These are phyloP conservation scores for Calocybe indica DNA, from an alignment of 768 basidiomycete genomes.

Conservation along the genomic window DNA sequence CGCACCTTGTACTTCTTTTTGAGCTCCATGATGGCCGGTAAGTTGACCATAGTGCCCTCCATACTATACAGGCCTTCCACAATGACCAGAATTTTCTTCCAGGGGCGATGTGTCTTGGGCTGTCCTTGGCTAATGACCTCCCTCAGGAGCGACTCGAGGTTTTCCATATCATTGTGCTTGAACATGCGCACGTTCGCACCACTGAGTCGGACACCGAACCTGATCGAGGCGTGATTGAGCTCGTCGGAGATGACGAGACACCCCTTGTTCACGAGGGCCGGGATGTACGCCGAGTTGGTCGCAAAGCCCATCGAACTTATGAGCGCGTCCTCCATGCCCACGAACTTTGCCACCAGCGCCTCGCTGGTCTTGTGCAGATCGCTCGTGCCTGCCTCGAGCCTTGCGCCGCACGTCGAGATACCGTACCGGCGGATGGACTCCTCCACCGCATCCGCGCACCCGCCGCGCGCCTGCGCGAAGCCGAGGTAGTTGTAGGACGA, in stretches of 20 bases:
- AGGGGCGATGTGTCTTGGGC: conserved; percentile 95
- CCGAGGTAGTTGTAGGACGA: conserved; percentile 99
- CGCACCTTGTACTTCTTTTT: conserved; percentile 94
- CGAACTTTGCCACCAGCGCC: conserved; percentile 82
- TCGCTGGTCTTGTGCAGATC: conserved; percentile 82
- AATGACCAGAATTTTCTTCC: conserved; percentile 95
- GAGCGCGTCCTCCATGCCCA: conserved; percentile 86
- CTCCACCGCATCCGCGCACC: conserved; percentile 93
- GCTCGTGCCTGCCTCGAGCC: conserved; percentile 80
- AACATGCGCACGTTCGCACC: conserved; percentile 89
- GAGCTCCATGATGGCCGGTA: conserved; percentile 78
- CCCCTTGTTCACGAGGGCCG: conserved; percentile 85
- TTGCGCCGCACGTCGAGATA: conserved; percentile 65
- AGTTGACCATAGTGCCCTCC: conserved; percentile 92
- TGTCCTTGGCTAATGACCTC: conserved; percentile 97
- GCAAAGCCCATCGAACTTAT: conserved; percentile 97
- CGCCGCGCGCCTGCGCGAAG: conserved; percentile 89
- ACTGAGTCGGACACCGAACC: conserved; percentile 84
- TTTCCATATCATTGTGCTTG: conserved; percentile 94
- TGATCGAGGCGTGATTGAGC: conserved; percentile 92
- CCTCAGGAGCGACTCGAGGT: conserved; percentile 71
- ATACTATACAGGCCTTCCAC: conserved; percentile 97
- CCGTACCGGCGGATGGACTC: conserved; percentile 79
- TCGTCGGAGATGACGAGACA: conserved; percentile 96
- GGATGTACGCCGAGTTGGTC: conserved; percentile 90